Percentiles rank a stretch among this genome's conserved stretches.
Evolutionary conservation across 257 asterid genomes (phyloP).

Genomic region (Solanum microdontum): DNA sequence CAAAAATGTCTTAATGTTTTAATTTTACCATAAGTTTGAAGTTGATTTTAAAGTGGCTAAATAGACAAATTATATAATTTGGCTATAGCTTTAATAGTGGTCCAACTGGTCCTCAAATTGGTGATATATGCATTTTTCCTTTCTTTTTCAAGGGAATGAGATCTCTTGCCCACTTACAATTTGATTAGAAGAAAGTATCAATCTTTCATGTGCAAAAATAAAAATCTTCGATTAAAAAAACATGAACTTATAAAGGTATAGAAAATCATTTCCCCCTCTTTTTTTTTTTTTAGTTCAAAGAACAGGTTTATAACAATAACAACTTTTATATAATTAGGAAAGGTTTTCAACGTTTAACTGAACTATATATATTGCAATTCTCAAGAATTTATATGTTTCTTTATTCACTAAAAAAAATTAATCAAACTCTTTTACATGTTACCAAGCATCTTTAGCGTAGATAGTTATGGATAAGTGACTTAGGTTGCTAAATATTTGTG

Average conservation of each 20-base stretch:
- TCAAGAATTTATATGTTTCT: background rate
- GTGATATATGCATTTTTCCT: background rate
- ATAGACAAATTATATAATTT: background rate
- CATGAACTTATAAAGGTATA: background rate
- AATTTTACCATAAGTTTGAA: background rate
- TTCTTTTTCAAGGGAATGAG: background rate
- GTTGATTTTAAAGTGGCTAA: background rate
- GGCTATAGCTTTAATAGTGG: background rate
- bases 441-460: background rate
- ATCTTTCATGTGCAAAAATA: no score
- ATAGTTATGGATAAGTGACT: background rate
- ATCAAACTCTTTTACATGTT: background rate
- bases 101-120: background rate
- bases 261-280: no score
- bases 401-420: background rate
- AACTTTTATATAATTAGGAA: background rate
- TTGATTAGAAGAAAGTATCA: no score
- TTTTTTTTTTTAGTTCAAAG: background rate
- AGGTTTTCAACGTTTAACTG: background rate
- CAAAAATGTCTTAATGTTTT: background rate
- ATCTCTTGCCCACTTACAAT: background rate
- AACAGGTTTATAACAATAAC: background rate
- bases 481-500: background rate
- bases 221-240: no score
- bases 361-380: background rate